phyloP scores from a whole-genome alignment of 495 filamentous ascomycete genomes.

The Geopyxis carbonaria region DNA sequence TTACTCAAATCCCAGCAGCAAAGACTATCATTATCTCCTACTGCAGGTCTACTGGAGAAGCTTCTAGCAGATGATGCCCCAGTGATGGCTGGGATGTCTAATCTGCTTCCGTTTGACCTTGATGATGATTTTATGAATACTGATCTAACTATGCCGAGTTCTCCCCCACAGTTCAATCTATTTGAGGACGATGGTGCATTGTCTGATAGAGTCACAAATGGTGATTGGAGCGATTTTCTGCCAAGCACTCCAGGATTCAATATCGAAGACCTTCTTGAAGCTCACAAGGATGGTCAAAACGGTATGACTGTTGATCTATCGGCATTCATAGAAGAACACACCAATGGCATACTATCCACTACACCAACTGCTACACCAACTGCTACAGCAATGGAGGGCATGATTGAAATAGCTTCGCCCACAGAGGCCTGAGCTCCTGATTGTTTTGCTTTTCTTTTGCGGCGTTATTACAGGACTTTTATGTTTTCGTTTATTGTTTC shows the following conservation, averaged over 20 bases:
- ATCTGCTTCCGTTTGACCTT: constrained; percentile 8
- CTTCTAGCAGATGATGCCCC: constrained; percentile 12
- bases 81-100: constrained; percentile 7
- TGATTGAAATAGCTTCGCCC: no score
- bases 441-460: no score
- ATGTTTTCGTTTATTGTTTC: no score
- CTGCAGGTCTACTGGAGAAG: constrained; percentile 21
- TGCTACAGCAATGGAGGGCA: no score
- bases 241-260: constrained; percentile 11
- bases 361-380: no score
- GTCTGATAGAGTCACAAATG: constrained; percentile 7
- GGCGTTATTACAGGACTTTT: no score
- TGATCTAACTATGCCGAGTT: constrained; percentile 24
- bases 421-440: no score
- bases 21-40: constrained; percentile 13
- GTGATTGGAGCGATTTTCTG: constrained; percentile 19
- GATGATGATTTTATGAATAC: constrained; percentile 18
- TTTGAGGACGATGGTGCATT: constrained; percentile 10
- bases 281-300: background rate
- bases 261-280: constrained; percentile 1
- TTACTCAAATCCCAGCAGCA: constrained; percentile 5
- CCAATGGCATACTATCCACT: no score
- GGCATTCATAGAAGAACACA: constrained; percentile 7
- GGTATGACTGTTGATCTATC: constrained; percentile 3
- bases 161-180: constrained; percentile 18